Base-by-base conservation (phyloP, 2,329 filamentous ascomycete species). In the Aspergillus uvarum region DNA sequence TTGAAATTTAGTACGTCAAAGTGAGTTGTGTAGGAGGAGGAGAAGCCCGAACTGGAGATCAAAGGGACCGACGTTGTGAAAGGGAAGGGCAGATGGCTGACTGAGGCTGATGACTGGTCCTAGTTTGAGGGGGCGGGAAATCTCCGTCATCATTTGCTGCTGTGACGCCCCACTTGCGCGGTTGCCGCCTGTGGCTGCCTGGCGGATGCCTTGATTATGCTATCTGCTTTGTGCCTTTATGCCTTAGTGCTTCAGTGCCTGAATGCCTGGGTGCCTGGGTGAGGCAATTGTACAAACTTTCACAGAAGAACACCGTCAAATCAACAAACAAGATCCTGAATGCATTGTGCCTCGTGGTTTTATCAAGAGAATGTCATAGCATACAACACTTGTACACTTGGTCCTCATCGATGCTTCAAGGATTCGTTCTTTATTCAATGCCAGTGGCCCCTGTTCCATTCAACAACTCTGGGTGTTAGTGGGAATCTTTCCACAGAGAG, bases 1-100 rank as follows among this genome's bases (percentile, higher is more conserved):
- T 47, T 54, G 31, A 53, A 22, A 48, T 22, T 53, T 14, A 12
- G 21, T n/a, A 7, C 5, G 4, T 21, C 16, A 51, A 21, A 10
- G 32, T 32, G 44, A 47, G 38, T 47, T 49, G 31, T 49, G 31
- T 31, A 2, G 12, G 14, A 24, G 5, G 12, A 22, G 19, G 16
- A 35, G 26, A 29, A 54, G 38, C 14, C 12, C 47, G 44, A 48
- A 4, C 26, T 29, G 31, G 44, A 10, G 21, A 47, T 51, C 8
- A 47, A 47, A 58, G 48, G 21, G 47, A 24, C 51, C 21, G 24
- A 21, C 32, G 49, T 51, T n/a, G 55, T 48, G 53, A 55, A 55
- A 55, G 52, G 21, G 21, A 55, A 55, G 26, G n/a, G 52, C n/a
- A 38, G 38, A 47, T 54, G 52, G 32, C 42, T 54, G 52, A 55